Percentiles rank a stretch among this genome's conserved stretches.
Conservation (phyloP, 2,329 filamentous ascomycete genomes). For the Fonsecaea erecta region DNA sequence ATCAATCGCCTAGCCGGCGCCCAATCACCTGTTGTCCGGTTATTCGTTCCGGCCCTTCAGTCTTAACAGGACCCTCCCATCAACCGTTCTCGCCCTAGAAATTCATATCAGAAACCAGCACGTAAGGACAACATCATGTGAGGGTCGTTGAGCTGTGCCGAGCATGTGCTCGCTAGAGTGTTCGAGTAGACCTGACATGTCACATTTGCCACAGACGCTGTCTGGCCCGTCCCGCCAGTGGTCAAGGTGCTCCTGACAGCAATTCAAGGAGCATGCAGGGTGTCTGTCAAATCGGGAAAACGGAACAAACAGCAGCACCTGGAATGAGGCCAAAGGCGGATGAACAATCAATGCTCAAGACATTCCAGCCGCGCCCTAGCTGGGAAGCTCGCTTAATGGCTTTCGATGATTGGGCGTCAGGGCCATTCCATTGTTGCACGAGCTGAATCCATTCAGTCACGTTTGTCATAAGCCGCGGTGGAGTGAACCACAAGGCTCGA, state of each 20-base stretch:
- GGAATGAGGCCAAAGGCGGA: not conserved
- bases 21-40: not conserved
- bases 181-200: not conserved
- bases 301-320: not conserved
- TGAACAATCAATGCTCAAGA: not conserved
- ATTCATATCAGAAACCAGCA: not conserved
- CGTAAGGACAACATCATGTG: not conserved
- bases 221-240: not conserved
- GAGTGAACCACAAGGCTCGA: slow-evolving; percentile 14
- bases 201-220: not conserved
- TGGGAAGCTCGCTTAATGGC: not conserved
- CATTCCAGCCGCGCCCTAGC: not conserved
- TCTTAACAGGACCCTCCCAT: not conserved
- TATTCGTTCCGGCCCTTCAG: not conserved
- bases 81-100: not conserved
- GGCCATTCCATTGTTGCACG: not conserved
- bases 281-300: not conserved
- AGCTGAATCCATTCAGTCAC: not conserved
- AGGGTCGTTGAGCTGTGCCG: not conserved
- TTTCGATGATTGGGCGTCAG: not conserved
- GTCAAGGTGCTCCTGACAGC: not conserved
- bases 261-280: not conserved
- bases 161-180: not conserved
- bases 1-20: not conserved
- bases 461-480: not conserved